These are phyloP conservation scores for Monosporascus sp. DNA, from an alignment of 2,329 filamentous ascomycete genomes.

Conservation along the genomic window DNA sequence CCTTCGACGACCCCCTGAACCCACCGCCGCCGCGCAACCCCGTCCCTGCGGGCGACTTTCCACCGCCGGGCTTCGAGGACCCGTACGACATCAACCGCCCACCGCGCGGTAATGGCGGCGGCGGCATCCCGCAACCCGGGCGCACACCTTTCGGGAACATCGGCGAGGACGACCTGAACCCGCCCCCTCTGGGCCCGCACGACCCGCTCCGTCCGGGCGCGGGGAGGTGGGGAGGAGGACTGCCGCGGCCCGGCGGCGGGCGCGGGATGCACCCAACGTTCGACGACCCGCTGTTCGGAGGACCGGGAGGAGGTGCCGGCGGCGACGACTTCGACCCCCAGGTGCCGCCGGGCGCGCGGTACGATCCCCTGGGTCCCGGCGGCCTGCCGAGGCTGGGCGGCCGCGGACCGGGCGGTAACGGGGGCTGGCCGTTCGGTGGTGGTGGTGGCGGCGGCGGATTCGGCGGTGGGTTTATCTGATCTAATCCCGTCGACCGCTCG, in stretches of 20 bases:
- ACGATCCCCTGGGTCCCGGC: slow-evolving; percentile 78
- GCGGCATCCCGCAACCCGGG: slow-evolving; percentile 27
- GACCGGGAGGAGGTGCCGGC: slow-evolving; percentile 37
- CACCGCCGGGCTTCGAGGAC: slow-evolving; percentile 88
- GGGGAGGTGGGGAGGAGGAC: slow-evolving; percentile 53
- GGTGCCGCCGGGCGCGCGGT: slow-evolving; percentile 82
- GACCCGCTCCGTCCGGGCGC: slow-evolving; percentile 71
- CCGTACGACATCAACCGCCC: slow-evolving; percentile 78
- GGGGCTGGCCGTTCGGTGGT: slow-evolving; percentile 34
- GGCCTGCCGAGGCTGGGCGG: slow-evolving; percentile 42
- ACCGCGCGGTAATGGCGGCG: slow-evolving; percentile 39
- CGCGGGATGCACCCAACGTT: slow-evolving; percentile 96
- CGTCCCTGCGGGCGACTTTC: slow-evolving; percentile 66
- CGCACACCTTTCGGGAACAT: slow-evolving; percentile 58
- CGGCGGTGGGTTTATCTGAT: too few relatives aligned
- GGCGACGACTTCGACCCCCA: slow-evolving; percentile 57
- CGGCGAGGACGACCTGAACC: slow-evolving; percentile 83
- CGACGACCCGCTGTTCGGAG: slow-evolving; percentile 80
- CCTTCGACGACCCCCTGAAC: slow-evolving; percentile 61
- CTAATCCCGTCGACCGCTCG: too few relatives aligned
- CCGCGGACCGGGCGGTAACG: slow-evolving; percentile 31
- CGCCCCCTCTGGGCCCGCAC: slow-evolving; percentile 75
- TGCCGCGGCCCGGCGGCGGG: slow-evolving; percentile 52
- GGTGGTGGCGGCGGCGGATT: slow-evolving; percentile 21
- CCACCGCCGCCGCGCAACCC: slow-evolving; percentile 56